Base-by-base conservation (phyloP, 192 early-diverging fungal genomes). In the Coemansia sp. region DNA sequence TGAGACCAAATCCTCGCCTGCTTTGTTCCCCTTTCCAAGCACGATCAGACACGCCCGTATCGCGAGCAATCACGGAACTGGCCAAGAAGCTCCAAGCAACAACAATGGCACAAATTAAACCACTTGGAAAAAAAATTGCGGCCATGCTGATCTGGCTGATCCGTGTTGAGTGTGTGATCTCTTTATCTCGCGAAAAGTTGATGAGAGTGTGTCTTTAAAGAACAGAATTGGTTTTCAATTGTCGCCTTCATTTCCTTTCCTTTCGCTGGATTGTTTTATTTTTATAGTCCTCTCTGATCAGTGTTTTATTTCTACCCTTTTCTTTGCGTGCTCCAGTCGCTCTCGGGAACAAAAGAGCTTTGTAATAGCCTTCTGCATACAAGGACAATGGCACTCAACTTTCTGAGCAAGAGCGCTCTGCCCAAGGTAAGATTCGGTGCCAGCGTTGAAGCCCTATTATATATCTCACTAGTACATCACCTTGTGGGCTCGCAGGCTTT, bases 311-410 rank as follows among this genome's bases (percentile, higher is more conserved):
- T 57, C 13, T 40, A 40, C 11, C 38, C 36, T 17, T 36, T n/a
- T 9, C 9, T 36, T n/a, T 11, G 23, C 49, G 49, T 25, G 9
- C 15, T 29, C 29, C 33, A 57, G 55, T 20, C 19, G 35, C 29
- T 57, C 55, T 36, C 23, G 33, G 34, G 55, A 25, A 25, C 5
- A 36, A 17, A 34, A 36, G 34, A 57, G 29, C 9, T 35, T 13
- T 57, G 29, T 20, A 34, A 7, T 36, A 36, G 4, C 56, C 34
- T 34, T 29, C 43, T 40, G 42, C 49, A 1, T 8, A 52, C 20
- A 25, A 52, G 49, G 70, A 73, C 70, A 63, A 81, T 81, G 79
- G 79, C 67, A 63, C 67, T 81, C 52, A 71, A 63, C 49, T 73
- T 71, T 49, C 67, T 81, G 63, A 69, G 73, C 64, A 73, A 60